Base-by-base conservation (phyloP, 495 filamentous ascomycete species). In the Trichoderma asperelloides region DNA sequence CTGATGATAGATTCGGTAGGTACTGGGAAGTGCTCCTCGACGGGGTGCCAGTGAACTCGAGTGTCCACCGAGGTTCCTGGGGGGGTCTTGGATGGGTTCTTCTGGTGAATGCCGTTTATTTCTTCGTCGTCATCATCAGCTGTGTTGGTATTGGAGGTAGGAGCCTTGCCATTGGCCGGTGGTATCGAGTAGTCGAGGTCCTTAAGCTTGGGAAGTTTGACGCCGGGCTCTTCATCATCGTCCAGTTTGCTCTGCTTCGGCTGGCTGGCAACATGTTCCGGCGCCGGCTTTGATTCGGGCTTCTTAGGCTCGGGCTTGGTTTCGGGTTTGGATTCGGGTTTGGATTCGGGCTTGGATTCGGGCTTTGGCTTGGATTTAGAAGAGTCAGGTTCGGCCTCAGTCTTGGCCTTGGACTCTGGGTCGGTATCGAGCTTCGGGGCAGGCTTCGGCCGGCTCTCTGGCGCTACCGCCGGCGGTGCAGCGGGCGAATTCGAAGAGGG, bases 1-100 rank as follows among this genome's bases (percentile, higher is more conserved):
- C 80, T 80, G 71, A 96, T 93, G 64, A 96, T 73, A 21, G 88
- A 85, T 66, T 84, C 84, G 13, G 81, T 74, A 21, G 87, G 81
- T 8, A 97, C 76, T 2, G 93, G 91, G 77, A 88, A 96, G 72
- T 88, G 83, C 71, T 96, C 90, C 8, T 82, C 80, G 49, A 83
- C 79, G 8, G 55, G 55, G 69, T 78, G 73, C 92, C 92, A 96
- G 71, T 91, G 88, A 28, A 84, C 76, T 7, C 68, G 71, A n/a
- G 72, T 75, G 27, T 74, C 68, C 23, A 73, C 43, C 39, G 40
- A 9, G 30, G 73, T 25, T 27, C 68, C 28, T 39, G 69, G 67
- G 47, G 37, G 41, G 2, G 6, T 33, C 65, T 66, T 66, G 16
- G 51, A 40, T 11, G 55, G 65, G 37, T 66, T 62, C 60, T 67